Evolutionary conservation across 768 basidiomycete genomes (phyloP).

Genomic region (Mycena albidolilacea): DNA sequence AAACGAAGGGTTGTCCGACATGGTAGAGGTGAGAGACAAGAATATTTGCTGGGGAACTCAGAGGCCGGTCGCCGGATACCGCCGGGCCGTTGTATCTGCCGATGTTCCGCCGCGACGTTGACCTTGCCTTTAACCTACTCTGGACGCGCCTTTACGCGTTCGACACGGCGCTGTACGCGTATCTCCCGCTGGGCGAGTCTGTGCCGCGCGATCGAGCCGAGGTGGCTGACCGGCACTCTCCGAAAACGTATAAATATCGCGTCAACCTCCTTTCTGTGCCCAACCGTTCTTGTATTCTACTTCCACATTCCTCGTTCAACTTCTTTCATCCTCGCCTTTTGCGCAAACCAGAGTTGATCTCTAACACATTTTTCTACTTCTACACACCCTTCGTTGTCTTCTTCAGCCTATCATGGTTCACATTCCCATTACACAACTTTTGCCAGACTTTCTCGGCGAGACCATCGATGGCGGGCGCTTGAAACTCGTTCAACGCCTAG

Average conservation of each 20-base stretch:
- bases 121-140: not conserved
- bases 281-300: conserved; percentile 15
- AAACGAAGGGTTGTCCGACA: conserved; percentile 86
- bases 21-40: conserved; percentile 47
- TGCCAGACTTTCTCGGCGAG: conserved; percentile 65
- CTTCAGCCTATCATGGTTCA: conserved; percentile 54
- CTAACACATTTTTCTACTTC: conserved; percentile 38
- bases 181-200: not conserved
- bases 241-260: conserved; percentile 6
- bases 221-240: not conserved
- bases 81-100: conserved; percentile 5
- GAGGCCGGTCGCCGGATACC: not conserved
- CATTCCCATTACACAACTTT: conserved; percentile 54
- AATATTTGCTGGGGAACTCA: too few relatives aligned
- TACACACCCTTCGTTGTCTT: conserved; percentile 38
- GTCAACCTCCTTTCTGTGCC: conserved; percentile 14
- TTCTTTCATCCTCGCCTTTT: conserved; percentile 16
- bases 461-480: conserved; percentile 63
- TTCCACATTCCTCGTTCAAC: conserved; percentile 11
- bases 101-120: not conserved
- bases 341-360: conserved; percentile 38
- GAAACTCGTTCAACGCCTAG: conserved; percentile 73
- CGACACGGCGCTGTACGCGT: conserved; percentile 16
- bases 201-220: not conserved
- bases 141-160: conserved; percentile 26